phyloP scores from a whole-genome alignment of 176 grass and related monocot species.

The Carex scoparia region DNA sequence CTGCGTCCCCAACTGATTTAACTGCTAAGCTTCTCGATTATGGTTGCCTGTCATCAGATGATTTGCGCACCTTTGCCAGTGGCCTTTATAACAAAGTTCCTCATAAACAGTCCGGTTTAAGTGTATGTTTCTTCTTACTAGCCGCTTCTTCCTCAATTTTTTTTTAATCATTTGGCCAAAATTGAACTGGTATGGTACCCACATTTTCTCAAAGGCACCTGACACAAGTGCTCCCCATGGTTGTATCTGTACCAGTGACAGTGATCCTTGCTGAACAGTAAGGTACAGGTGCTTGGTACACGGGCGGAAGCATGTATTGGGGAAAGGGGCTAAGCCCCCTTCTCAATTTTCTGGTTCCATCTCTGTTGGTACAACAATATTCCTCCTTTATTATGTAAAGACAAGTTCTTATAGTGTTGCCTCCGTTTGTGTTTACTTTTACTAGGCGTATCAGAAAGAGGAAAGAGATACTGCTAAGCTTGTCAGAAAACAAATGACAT shows the following conservation, averaged over 20 bases:
- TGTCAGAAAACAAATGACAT: constrained; percentile 68
- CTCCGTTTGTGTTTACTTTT: constrained; percentile 8
- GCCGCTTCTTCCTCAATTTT: neutral
- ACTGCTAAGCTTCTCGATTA: constrained; percentile 55
- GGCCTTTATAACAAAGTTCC: constrained; percentile 64
- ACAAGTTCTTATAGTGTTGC: constrained; percentile 2
- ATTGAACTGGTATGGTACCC: neutral
- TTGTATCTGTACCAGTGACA: neutral
- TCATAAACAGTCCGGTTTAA: constrained; percentile 47
- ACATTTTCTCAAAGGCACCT: neutral
- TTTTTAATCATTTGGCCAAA: neutral
- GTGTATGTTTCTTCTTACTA: constrained; percentile 39
- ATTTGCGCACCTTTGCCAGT: constrained; percentile 50
- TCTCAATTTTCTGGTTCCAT: too few species aligned
- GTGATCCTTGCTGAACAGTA: too few species aligned
- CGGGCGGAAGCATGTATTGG: too few species aligned
- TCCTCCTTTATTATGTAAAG: neutral
- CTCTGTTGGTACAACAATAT: neutral
- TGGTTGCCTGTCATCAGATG: constrained; percentile 40
- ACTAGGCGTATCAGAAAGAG: constrained; percentile 62
- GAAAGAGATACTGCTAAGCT: constrained; percentile 71
- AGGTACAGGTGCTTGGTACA: neutral
- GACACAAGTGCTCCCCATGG: neutral
- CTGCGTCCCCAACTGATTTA: constrained; percentile 52
- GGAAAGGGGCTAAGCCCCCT: too few species aligned